Percentiles rank a stretch among this genome's conserved stretches.
These are phyloP conservation scores for Tetrahymena malaccensis DNA, from an alignment of 73 alveolate genomes.

Conservation along the genomic window DNA sequence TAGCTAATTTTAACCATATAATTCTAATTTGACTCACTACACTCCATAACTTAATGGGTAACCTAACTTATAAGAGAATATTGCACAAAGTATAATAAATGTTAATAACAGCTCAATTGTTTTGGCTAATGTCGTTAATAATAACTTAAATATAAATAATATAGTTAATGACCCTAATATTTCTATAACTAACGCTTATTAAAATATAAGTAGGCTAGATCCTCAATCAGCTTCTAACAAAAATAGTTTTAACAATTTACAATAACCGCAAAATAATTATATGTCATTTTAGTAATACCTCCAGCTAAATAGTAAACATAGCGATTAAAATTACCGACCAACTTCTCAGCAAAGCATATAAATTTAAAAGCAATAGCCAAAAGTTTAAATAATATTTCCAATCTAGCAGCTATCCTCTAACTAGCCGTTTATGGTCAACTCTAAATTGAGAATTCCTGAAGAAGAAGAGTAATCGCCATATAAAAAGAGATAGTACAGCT, in stretches of 20 bases:
- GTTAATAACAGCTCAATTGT: neutral
- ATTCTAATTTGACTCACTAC: neutral
- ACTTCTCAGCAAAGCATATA: neutral
- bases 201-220: neutral
- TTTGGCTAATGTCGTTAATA: neutral
- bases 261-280: neutral
- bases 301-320: neutral
- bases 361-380: neutral
- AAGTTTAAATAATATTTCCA: neutral
- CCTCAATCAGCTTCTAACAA: neutral
- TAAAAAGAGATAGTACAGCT: neutral
- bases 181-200: neutral
- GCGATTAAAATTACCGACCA: neutral
- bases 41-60: neutral
- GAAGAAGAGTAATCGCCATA: neutral
- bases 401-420: neutral
- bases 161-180: neutral
- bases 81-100: neutral
- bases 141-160: too few relatives aligned
- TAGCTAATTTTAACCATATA: neutral
- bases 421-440: neutral
- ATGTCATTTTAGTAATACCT: neutral
- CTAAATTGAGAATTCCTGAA: neutral
- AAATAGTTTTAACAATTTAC: neutral
- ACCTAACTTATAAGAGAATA: neutral